Evolutionary conservation across 352 stramenopile species (phyloP).

Genomic region (Thraustochytrium sp.): DNA sequence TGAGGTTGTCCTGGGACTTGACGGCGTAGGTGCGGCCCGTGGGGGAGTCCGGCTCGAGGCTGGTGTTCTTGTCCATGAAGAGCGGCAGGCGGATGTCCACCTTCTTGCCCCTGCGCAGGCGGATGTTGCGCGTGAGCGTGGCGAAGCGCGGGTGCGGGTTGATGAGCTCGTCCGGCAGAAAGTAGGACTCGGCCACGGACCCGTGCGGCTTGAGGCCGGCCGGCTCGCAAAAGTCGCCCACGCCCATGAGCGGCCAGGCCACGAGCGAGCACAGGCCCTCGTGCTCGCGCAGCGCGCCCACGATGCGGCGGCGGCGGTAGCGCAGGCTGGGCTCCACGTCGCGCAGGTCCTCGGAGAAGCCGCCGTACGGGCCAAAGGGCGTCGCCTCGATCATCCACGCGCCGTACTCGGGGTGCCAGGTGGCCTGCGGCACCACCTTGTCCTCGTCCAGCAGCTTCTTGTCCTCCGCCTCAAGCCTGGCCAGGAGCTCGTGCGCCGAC

Average conservation of each 20-base stretch:
- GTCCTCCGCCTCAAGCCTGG: constrained; percentile 43
- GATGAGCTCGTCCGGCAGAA: constrained; percentile 94
- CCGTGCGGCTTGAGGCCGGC: constrained; percentile 55
- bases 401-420: constrained; percentile 98
- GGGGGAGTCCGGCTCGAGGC: background rate
- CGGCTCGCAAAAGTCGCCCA: constrained; percentile 71
- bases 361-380: constrained; percentile 82
- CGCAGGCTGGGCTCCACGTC: constrained; percentile 97
- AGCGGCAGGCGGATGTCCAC: constrained; percentile 78
- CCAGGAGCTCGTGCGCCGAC: constrained; percentile 24
- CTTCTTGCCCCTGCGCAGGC: constrained; percentile 78
- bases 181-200: constrained; percentile 83
- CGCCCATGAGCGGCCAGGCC: constrained; percentile 91
- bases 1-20: constrained; percentile 11
- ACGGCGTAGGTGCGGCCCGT: background rate
- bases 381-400: constrained; percentile 99
- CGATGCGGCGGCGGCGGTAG: constrained; percentile 83
- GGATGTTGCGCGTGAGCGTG: constrained; percentile 96
- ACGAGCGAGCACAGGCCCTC: constrained; percentile 94
- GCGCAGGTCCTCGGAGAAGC: constrained; percentile 86
- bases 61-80: constrained; percentile 71
- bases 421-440: constrained; percentile 68
- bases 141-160: constrained; percentile 98
- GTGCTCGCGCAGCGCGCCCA: constrained; percentile 82
- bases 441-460: constrained; percentile 68